Evolutionary conservation across 352 stramenopile species (phyloP).

Genomic region (Globisporangium spinosum): DNA sequence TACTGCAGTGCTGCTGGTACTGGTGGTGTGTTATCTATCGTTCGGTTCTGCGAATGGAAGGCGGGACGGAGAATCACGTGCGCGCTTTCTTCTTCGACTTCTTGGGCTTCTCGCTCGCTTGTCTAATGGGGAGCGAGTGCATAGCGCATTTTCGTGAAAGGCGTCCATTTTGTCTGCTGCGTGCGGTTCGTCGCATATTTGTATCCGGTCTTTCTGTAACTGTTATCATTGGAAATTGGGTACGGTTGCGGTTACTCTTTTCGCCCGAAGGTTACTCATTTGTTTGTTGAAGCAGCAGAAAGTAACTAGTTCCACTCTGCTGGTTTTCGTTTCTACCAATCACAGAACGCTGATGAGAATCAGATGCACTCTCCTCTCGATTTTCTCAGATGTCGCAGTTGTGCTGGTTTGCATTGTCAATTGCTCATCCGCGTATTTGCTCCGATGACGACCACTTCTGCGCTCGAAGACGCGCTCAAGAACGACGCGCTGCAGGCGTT

Average conservation of each 20-base stretch:
- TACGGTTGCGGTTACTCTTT: too few relatives aligned
- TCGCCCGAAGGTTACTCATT: too few relatives aligned
- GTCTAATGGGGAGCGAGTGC: not conserved
- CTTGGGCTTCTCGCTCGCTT: not conserved
- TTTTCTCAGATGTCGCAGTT: conserved; percentile 4
- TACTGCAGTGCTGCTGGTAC: too few relatives aligned
- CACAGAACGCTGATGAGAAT: too few relatives aligned
- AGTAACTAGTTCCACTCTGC: too few relatives aligned
- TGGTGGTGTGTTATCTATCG: not conserved
- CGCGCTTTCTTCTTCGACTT: not conserved
- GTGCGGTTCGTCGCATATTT: not conserved
- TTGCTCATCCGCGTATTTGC: not conserved
- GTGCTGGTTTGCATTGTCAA: not conserved
- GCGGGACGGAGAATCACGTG: not conserved
- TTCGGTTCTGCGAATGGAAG: not conserved
- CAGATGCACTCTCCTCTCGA: not conserved
- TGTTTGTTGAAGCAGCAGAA: too few relatives aligned
- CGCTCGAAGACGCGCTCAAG: conserved; percentile 49
- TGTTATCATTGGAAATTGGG: not conserved
- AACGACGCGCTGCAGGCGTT: conserved; percentile 49
- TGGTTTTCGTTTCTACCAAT: too few relatives aligned
- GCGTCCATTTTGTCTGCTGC: not conserved
- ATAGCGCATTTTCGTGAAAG: not conserved
- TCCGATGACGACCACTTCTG: conserved; percentile 17
- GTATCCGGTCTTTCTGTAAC: not conserved